phyloP scores from a whole-genome alignment of 495 filamentous ascomycete species.

The Achaetomiella virescens region DNA sequence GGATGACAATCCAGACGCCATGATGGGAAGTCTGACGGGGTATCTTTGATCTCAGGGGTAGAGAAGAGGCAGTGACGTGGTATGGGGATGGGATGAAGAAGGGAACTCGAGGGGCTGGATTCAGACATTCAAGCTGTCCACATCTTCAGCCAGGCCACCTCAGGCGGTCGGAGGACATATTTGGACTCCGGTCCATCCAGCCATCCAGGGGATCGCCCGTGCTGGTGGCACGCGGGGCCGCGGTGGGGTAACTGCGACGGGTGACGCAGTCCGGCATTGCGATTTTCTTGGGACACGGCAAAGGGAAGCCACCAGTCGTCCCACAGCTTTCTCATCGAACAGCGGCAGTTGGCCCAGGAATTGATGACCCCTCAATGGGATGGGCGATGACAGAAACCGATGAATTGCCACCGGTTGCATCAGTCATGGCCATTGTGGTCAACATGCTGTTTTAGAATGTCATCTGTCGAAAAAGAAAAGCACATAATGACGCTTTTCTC shows the following conservation, averaged over 20 bases:
- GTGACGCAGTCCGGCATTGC: constrained; percentile 12
- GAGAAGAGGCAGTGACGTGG: no score
- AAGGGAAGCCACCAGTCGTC: no score
- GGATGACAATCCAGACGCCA: constrained; percentile 22
- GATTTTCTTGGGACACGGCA: background rate
- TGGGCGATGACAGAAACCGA: constrained; percentile 15
- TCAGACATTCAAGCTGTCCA: no score
- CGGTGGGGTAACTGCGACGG: constrained; percentile 12
- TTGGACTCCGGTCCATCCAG: constrained; percentile 7
- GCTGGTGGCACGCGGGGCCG: constrained; percentile 6
- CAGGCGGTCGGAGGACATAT: constrained; percentile 11
- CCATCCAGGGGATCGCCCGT: background rate
- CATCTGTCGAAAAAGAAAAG: background rate
- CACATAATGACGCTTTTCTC: no score
- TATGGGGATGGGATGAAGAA: no score
- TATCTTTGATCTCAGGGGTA: background rate
- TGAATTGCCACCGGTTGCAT: constrained; percentile 8
- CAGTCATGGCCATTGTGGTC: background rate
- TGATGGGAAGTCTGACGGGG: constrained; percentile 11
- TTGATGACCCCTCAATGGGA: background rate
- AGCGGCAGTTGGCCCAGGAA: constrained; percentile 9
- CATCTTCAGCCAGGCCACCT: background rate
- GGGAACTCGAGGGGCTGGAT: no score
- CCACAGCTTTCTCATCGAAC: background rate
- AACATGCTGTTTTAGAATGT: background rate